phyloP scores from a whole-genome alignment of 1,139 yeast genomes.

The Nakaseomyces kungkrabaensis region DNA sequence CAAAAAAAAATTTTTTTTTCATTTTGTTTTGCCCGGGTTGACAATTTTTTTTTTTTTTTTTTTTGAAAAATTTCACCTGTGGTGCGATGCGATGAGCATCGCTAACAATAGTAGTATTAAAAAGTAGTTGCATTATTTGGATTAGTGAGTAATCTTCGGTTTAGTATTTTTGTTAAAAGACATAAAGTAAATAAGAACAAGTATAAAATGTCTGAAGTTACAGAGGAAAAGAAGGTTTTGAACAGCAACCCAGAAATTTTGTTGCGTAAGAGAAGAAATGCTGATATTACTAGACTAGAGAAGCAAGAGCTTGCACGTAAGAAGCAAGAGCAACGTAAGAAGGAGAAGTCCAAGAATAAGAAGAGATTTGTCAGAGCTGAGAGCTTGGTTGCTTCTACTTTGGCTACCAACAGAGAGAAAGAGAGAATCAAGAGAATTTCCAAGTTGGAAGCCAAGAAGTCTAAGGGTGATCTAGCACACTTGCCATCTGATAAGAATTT shows the following conservation, averaged over 20 bases:
- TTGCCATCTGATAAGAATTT: slow-evolving; percentile 24
- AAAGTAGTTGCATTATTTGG: too few relatives aligned
- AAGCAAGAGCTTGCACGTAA: slow-evolving; percentile 41
- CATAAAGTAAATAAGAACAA: too few relatives aligned
- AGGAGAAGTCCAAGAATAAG: slow-evolving; percentile 35
- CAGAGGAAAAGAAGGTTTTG: slow-evolving; percentile 21
- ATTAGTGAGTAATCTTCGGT: too few relatives aligned
- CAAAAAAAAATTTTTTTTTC: too few relatives aligned
- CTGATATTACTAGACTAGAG: slow-evolving; percentile 58
- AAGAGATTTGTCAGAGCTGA: slow-evolving; percentile 62
- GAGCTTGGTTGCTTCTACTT: slow-evolving; percentile 53
- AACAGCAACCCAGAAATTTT: slow-evolving; percentile 69
- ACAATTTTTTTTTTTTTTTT: not conserved
- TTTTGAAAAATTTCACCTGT: not conserved
- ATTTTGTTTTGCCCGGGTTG: not conserved
- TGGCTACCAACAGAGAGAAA: slow-evolving; percentile 55
- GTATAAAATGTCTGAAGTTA: not conserved
- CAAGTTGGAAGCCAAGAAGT: slow-evolving; percentile 35
- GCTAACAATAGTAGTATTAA: not conserved
- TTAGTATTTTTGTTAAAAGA: too few relatives aligned
- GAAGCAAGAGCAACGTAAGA: slow-evolving; percentile 37
- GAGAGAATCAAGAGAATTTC: slow-evolving; percentile 57
- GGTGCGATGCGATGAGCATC: not conserved
- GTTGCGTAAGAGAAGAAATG: slow-evolving; percentile 67
- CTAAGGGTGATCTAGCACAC: slow-evolving; percentile 19